Conservation (phyloP, 2,329 filamentous ascomycete species). For the Lachnum nothofagi region DNA sequence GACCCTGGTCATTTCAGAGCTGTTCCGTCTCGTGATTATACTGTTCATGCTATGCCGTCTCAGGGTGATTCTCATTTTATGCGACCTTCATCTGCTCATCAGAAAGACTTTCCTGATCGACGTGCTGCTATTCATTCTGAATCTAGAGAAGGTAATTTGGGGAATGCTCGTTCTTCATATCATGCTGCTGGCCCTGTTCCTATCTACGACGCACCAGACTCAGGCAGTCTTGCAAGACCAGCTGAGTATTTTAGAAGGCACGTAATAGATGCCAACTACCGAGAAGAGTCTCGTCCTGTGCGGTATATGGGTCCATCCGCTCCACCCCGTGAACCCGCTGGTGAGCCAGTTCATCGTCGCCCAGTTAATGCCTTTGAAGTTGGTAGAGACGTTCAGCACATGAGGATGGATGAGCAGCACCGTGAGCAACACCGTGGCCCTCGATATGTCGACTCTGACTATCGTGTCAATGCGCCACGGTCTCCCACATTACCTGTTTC, state of each 20-base stretch:
- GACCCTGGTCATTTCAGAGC: conserved; percentile 25
- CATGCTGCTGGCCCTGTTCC: conserved; percentile 21
- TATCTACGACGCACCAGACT: conserved; percentile 25
- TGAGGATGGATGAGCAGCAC: conserved; percentile 16
- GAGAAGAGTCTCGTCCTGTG: conserved; percentile 9
- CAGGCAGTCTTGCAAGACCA: conserved; percentile 14
- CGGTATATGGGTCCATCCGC: conserved; percentile 14
- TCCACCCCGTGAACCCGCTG: conserved; percentile 8
- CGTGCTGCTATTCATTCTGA: conserved; percentile 13
- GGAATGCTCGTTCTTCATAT: conserved; percentile 16
- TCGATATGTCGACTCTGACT: conserved; percentile 17
- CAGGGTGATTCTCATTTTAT: conserved; percentile 26
- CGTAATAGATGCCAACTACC: conserved; percentile 6
- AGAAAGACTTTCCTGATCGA: conserved; percentile 16
- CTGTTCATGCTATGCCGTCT: conserved; percentile 15
- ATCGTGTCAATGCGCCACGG: conserved; percentile 14
- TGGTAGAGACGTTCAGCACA: conserved; percentile 3
- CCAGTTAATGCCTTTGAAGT: conserved; percentile 5
- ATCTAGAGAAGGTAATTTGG: conserved; percentile 27
- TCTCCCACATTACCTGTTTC: conserved; percentile 21
- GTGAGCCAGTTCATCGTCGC: conserved; percentile 15
- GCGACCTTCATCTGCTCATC: conserved; percentile 21
- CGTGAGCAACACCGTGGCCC: conserved; percentile 16
- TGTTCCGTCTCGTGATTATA: conserved; percentile 23
- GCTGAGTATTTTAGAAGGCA: conserved; percentile 19